A percentile compares a stretch with the other conserved stretches of the same genome.
These are phyloP conservation scores for Plasmodium cynomolgi DNA, from an alignment of 169 alveolate species.

Conservation along the genomic window DNA sequence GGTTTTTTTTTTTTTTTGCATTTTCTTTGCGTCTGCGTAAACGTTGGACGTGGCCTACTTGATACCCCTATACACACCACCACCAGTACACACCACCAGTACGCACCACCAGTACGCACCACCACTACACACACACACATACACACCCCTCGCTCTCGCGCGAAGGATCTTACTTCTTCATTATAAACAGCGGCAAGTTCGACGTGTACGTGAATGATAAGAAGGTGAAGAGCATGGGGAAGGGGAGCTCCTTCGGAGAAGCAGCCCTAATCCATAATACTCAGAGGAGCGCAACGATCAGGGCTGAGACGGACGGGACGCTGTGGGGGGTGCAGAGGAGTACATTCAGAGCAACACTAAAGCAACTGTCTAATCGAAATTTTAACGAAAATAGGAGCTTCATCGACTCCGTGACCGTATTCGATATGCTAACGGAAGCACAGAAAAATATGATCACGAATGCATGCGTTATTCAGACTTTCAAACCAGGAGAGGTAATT, in stretches of 20 bases:
- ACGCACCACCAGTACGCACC: too few species aligned
- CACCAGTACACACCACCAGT: not conserved
- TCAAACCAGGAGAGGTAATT: conserved; percentile 87
- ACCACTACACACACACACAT: not conserved
- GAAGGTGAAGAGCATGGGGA: conserved; percentile 88
- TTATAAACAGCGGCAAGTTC: conserved; percentile 88
- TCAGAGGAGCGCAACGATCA: conserved; percentile 97
- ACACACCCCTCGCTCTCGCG: not conserved
- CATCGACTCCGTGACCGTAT: conserved; percentile 91
- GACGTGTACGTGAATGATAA: conserved; percentile 92
- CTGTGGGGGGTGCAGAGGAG: conserved; percentile 95
- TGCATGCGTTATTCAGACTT: conserved; percentile 90
- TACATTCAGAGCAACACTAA: conserved; percentile 92
- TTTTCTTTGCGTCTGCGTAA: not conserved
- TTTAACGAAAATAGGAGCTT: conserved; percentile 91
- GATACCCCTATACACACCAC: not conserved
- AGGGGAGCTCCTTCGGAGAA: conserved; percentile 98
- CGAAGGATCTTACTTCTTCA: conserved; percentile 89
- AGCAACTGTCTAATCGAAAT: conserved; percentile 90
- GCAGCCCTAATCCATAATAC: conserved; percentile 97
- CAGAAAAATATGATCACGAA: conserved; percentile 92
- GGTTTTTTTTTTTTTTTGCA: not conserved
- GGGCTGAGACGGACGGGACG: conserved; percentile 89
- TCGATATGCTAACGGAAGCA: conserved; percentile 89
- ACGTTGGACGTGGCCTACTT: not conserved